Conservation (phyloP, 1,284 basidiomycete genomes). For the Uromyces viciae-fabae region DNA sequence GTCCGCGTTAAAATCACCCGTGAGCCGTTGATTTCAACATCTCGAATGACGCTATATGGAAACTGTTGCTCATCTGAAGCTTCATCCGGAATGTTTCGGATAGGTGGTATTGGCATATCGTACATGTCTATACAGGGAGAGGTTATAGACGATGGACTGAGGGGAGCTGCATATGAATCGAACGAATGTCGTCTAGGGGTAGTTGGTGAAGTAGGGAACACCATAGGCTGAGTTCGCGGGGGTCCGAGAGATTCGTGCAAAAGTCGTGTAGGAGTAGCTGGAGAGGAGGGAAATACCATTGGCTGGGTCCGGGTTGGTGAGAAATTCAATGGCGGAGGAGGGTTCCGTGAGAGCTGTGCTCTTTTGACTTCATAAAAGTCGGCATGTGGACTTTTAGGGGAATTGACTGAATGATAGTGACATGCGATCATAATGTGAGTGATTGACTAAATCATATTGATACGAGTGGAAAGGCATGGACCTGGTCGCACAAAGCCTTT, state of each 20-base stretch:
- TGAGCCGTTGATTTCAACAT: slow-evolving; percentile 14
- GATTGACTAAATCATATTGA: not conserved
- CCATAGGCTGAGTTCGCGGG: slow-evolving; percentile 18
- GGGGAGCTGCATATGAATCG: not conserved
- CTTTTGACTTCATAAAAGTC: slow-evolving; percentile 7
- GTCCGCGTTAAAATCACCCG: slow-evolving; percentile 28
- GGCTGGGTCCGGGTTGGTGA: slow-evolving; percentile 13
- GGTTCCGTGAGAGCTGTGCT: slow-evolving; percentile 11
- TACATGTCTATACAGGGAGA: not conserved
- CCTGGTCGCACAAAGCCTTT: slow-evolving; percentile 11
- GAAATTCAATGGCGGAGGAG: slow-evolving; percentile 14
- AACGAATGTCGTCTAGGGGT: not conserved
- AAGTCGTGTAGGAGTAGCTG: not conserved
- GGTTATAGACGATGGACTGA: not conserved
- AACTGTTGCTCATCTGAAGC: slow-evolving; percentile 24
- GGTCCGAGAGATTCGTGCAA: not conserved
- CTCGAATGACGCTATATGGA: slow-evolving; percentile 17
- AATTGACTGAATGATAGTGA: not conserved
- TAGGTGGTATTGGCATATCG: slow-evolving; percentile 9
- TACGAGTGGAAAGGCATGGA: not conserved
- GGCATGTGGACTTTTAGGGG: slow-evolving; percentile 14
- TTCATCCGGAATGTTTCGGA: slow-evolving; percentile 19
- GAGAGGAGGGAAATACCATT: not conserved
- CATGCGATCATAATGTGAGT: not conserved
- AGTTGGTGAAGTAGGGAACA: not conserved